Percentiles rank a stretch among this genome's conserved stretches.
phyloP scores from a whole-genome alignment of 306 rosid genomes.

The Nissolia schottii region DNA sequence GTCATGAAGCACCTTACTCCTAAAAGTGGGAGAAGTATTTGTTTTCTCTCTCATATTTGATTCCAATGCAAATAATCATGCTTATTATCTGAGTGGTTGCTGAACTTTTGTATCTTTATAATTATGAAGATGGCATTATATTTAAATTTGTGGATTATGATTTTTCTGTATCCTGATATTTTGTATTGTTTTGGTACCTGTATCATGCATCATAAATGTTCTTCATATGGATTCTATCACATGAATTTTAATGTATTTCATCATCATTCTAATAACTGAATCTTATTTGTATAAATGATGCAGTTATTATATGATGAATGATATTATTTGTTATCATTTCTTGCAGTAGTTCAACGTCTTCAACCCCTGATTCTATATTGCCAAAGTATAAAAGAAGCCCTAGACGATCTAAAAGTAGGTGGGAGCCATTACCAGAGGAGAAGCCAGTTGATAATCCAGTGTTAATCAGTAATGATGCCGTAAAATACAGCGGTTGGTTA shows the following conservation, averaged over 20 bases:
- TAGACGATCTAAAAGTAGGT: slow-evolving; percentile 81
- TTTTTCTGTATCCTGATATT: background rate
- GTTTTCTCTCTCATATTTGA: background rate
- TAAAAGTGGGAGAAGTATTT: background rate
- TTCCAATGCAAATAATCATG: background rate
- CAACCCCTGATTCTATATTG: slow-evolving; percentile 41
- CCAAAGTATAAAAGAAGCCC: slow-evolving; percentile 78
- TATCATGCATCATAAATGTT: background rate
- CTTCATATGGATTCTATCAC: background rate
- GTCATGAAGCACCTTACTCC: background rate
- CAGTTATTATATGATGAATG: background rate
- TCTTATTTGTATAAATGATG: background rate
- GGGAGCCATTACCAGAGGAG: slow-evolving; percentile 96
- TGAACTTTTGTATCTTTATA: background rate
- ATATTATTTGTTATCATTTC: background rate
- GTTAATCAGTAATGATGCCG: slow-evolving; percentile 33
- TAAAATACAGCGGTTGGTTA: slow-evolving; percentile 60
- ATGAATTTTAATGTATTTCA: background rate
- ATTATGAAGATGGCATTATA: background rate
- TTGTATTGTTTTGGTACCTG: background rate
- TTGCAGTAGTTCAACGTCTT: slow-evolving; percentile 49
- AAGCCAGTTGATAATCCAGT: slow-evolving; percentile 50
- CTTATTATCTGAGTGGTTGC: background rate
- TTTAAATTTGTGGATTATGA: background rate
- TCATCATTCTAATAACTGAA: background rate